These are phyloP conservation scores for Cornus controversa DNA, from an alignment of 148 eudicot species.

Conservation along the genomic window DNA sequence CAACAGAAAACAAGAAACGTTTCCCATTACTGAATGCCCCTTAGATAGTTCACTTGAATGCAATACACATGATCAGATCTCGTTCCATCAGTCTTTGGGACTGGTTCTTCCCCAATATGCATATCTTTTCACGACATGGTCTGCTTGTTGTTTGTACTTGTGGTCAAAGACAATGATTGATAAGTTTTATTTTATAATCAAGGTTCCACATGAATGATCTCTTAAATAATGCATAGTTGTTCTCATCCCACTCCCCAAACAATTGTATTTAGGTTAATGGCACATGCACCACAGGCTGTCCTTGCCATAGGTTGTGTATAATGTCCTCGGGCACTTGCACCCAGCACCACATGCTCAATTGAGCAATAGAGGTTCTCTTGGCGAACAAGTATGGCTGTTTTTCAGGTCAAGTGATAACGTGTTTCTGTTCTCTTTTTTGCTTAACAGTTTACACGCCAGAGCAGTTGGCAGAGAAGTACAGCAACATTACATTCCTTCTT, in stretches of 20 bases:
- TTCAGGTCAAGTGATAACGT: slow-evolving; percentile 2
- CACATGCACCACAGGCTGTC: neutral
- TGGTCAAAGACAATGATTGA: no score
- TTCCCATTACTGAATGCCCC: no score
- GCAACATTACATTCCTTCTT: slow-evolving; percentile 71
- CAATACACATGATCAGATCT: no score
- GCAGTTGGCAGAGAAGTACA: slow-evolving; percentile 90
- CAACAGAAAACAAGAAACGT: no score
- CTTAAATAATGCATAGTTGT: neutral
- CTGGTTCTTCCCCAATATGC: no score
- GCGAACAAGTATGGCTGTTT: neutral
- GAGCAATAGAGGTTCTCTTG: neutral
- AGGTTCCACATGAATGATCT: neutral
- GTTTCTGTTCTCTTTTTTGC: neutral
- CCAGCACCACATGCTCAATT: neutral
- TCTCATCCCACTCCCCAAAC: neutral
- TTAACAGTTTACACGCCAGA: slow-evolving; percentile 84
- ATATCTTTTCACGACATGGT: no score
- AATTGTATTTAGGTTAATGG: neutral
- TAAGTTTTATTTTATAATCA: no score
- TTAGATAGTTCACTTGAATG: no score
- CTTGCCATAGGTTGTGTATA: neutral
- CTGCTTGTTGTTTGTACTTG: no score
- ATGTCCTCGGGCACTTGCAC: neutral
- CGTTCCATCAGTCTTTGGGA: no score